Evolutionary conservation across 2,329 filamentous ascomycete species (phyloP).

Genomic region (Talaromyces pinophilus): DNA sequence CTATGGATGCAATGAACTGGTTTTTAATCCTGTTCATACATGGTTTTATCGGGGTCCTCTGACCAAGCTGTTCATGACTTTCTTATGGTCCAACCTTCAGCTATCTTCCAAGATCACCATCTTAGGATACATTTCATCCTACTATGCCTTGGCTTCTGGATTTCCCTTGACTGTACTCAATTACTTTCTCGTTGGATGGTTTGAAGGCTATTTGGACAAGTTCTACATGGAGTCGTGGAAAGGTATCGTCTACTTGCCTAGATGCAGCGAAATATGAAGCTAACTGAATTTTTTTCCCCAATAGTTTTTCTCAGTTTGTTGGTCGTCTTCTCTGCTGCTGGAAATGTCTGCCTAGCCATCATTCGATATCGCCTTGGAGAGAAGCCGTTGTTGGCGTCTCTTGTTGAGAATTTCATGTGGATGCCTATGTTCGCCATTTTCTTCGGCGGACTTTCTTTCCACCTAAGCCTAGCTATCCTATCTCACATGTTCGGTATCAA

Average conservation of each 20-base stretch:
- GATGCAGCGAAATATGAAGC: background rate
- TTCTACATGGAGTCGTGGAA: constrained; percentile 67
- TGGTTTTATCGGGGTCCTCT: constrained; percentile 76
- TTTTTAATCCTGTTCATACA: constrained; percentile 74
- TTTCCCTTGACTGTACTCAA: constrained; percentile 68
- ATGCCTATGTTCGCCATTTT: constrained; percentile 69
- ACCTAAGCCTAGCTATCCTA: constrained; percentile 76
- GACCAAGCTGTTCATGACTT: constrained; percentile 73
- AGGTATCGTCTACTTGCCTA: constrained; percentile 58
- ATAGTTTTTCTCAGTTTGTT: constrained; percentile 49
- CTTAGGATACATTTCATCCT: constrained; percentile 69
- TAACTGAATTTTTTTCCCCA: background rate
- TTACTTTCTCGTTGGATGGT: constrained; percentile 72
- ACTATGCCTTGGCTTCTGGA: constrained; percentile 69
- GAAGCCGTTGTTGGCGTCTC: constrained; percentile 50
- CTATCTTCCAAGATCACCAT: constrained; percentile 68
- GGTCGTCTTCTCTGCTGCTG: constrained; percentile 64
- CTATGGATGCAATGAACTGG: constrained; percentile 78
- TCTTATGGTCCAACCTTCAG: constrained; percentile 66
- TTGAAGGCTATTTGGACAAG: constrained; percentile 65
- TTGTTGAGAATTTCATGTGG: constrained; percentile 64
- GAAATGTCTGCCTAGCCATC: constrained; percentile 62
- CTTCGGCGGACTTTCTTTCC: constrained; percentile 68
- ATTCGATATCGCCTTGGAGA: constrained; percentile 64
- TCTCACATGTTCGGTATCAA: constrained; percentile 83